Conservation (phyloP, 83 land plant species). For the Thuja plicata region DNA sequence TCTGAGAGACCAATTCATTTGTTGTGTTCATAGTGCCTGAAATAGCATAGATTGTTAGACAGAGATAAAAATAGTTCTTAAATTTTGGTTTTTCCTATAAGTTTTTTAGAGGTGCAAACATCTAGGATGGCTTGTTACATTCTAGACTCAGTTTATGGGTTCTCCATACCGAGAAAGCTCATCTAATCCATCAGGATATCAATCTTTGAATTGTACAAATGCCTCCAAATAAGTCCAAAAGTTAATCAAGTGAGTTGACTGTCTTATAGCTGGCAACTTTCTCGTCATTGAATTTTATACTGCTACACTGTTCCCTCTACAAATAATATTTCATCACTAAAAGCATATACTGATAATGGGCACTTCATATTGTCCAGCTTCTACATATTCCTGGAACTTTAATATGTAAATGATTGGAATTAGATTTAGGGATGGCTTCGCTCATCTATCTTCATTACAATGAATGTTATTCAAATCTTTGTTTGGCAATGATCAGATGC, state of each 20-base stretch:
- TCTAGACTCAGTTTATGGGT: not conserved
- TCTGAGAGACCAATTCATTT: too few species aligned
- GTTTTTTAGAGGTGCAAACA: too few species aligned
- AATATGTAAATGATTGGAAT: not conserved
- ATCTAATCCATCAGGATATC: not conserved
- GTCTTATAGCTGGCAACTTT: not conserved
- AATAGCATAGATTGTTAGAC: constrained; percentile 9
- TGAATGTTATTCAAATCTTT: not conserved
- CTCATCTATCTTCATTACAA: not conserved
- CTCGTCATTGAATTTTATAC: not conserved
- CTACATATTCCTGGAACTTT: not conserved
- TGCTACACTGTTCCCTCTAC: too few species aligned
- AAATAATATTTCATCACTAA: too few species aligned
- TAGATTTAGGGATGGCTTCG: not conserved
- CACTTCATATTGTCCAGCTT: not conserved
- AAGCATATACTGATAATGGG: too few species aligned
- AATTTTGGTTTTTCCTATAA: not conserved
- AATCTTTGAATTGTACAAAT: not conserved
- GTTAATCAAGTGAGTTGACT: not conserved
- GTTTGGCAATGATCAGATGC: not conserved
- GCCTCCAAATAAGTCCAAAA: not conserved
- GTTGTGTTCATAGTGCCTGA: not conserved
- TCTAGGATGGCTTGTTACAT: not conserved
- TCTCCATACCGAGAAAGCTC: not conserved
- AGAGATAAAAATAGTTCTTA: not conserved